Evolutionary conservation across 2,329 filamentous ascomycete species (phyloP).

Genomic region (Hypomyces rosellus): DNA sequence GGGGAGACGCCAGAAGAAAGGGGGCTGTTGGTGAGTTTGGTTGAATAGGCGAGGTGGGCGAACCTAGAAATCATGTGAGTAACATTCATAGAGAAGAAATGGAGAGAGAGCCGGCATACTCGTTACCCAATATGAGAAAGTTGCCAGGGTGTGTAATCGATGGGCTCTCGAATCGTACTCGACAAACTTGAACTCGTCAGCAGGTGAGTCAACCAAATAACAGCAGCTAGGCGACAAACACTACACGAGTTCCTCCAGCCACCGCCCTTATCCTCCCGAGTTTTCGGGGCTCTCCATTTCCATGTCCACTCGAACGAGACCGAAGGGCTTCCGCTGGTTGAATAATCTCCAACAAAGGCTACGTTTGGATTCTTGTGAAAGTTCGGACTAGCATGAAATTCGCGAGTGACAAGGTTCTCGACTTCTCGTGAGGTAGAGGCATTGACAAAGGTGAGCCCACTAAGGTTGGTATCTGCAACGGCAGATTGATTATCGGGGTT

Average conservation of each 20-base stretch:
- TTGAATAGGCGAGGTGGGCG: constrained; percentile 35
- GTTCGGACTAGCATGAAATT: constrained; percentile 96
- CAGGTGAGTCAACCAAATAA: background rate
- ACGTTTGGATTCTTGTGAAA: constrained; percentile 97
- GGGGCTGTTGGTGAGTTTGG: constrained; percentile 64
- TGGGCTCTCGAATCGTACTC: constrained; percentile 95
- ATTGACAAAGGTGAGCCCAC: constrained; percentile 86
- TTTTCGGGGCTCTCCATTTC: constrained; percentile 92
- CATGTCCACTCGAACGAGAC: constrained; percentile 92
- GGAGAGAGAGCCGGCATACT: constrained; percentile 43
- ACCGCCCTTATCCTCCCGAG: constrained; percentile 71
- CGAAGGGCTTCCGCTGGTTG: constrained; percentile 73
- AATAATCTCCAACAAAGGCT: constrained; percentile 86
- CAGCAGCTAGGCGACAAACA: constrained; percentile 39
- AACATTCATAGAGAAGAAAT: constrained; percentile 25
- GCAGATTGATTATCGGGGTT: constrained; percentile 43
- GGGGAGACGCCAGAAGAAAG: constrained; percentile 66
- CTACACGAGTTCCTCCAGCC: constrained; percentile 97
- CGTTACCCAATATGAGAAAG: constrained; percentile 92
- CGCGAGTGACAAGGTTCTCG: constrained; percentile 86
- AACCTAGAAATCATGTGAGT: constrained; percentile 1
- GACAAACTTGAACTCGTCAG: constrained; percentile 60
- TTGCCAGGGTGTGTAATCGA: constrained; percentile 77
- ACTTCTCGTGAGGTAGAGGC: constrained; percentile 80
- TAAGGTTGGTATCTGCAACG: constrained; percentile 67